Percentiles rank a stretch among this genome's conserved stretches.
phyloP scores from a whole-genome alignment of 805 yeast genomes.

The Starmerella potacharoeniae region DNA sequence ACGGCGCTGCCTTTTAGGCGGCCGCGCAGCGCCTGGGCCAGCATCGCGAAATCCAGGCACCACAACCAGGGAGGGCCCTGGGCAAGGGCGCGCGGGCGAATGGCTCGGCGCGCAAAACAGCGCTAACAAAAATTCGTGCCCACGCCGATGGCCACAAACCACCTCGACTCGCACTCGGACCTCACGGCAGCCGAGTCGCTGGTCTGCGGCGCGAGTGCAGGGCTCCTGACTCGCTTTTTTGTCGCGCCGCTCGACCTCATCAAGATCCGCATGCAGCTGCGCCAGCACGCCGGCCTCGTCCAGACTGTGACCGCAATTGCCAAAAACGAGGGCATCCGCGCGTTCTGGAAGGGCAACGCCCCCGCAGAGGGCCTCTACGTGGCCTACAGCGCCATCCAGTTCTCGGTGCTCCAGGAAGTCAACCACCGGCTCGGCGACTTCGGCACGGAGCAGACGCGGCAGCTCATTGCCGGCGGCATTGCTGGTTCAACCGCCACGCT shows the following conservation, averaged over 20 bases:
- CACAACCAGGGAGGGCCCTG: background rate
- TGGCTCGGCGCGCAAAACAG: background rate
- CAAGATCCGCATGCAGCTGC: constrained; percentile 64
- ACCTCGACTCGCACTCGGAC: constrained; percentile 34
- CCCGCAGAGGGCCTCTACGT: constrained; percentile 85
- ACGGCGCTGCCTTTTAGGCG: too few relatives aligned
- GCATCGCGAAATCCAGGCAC: too few relatives aligned
- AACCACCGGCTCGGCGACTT: constrained; percentile 28
- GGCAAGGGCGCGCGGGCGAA: background rate
- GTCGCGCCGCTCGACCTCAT: constrained; percentile 73
- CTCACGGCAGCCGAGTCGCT: constrained; percentile 44
- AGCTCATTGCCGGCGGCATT: constrained; percentile 55
- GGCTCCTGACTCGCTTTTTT: constrained; percentile 47
- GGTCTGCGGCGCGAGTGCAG: constrained; percentile 62
- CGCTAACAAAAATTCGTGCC: background rate
- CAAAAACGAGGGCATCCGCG: constrained; percentile 54
- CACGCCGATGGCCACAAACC: constrained; percentile 14
- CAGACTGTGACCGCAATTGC: constrained; percentile 35
- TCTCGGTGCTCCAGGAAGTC: constrained; percentile 52
- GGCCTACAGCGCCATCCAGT: constrained; percentile 76
- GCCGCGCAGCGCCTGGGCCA: too few relatives aligned
- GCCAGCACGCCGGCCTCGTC: constrained; percentile 20
- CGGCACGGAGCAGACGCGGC: constrained; percentile 32
- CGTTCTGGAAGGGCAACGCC: constrained; percentile 92
- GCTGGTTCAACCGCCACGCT: constrained; percentile 69